Evolutionary conservation across 2,329 filamentous ascomycete genomes (phyloP).

Genomic region (Alternaria viburni): DNA sequence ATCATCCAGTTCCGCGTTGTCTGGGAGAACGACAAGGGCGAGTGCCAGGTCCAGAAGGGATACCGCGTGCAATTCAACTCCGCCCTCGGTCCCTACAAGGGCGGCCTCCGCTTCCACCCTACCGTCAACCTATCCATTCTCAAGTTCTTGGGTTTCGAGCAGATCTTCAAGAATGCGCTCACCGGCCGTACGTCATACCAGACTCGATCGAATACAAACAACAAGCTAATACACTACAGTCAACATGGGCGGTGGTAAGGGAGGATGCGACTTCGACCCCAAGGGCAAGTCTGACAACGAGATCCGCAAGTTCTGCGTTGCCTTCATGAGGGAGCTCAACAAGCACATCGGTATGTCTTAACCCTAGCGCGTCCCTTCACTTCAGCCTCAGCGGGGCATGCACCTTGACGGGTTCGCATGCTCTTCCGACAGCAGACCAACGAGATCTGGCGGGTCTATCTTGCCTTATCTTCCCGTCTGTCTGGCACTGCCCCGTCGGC

Average conservation of each 20-base stretch:
- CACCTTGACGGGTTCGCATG: slow-evolving; percentile 22
- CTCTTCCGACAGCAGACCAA: slow-evolving; percentile 19
- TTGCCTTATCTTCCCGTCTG: slow-evolving; percentile 22
- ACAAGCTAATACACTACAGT: slow-evolving; percentile 56
- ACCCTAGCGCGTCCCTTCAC: slow-evolving; percentile 10
- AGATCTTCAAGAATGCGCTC: slow-evolving; percentile 99
- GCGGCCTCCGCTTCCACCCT: slow-evolving; percentile 93
- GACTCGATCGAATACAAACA: not conserved
- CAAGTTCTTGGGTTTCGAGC: slow-evolving; percentile 99
- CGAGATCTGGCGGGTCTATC: slow-evolving; percentile 14
- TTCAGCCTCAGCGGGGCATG: slow-evolving; percentile 16
- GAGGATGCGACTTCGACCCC: slow-evolving; percentile 97
- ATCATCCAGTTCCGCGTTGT: slow-evolving; percentile 96
- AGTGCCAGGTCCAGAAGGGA: slow-evolving; percentile 90
- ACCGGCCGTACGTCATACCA: slow-evolving; percentile 74
- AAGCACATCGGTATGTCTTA: slow-evolving; percentile 73
- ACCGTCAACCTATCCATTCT: slow-evolving; percentile 78
- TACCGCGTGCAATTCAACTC: slow-evolving; percentile 99
- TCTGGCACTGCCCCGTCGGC: slow-evolving; percentile 8
- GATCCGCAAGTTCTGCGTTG: slow-evolving; percentile 94
- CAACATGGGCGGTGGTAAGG: slow-evolving; percentile 96
- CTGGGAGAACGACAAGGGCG: slow-evolving; percentile 93
- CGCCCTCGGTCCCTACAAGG: slow-evolving; percentile 96
- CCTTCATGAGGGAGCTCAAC: slow-evolving; percentile 95
- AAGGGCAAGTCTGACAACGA: slow-evolving; percentile 98